A percentile compares a stretch with the other conserved stretches of the same genome.
phyloP scores from a whole-genome alignment of 202 grass and related monocot genomes.

The Zizania palustris region DNA sequence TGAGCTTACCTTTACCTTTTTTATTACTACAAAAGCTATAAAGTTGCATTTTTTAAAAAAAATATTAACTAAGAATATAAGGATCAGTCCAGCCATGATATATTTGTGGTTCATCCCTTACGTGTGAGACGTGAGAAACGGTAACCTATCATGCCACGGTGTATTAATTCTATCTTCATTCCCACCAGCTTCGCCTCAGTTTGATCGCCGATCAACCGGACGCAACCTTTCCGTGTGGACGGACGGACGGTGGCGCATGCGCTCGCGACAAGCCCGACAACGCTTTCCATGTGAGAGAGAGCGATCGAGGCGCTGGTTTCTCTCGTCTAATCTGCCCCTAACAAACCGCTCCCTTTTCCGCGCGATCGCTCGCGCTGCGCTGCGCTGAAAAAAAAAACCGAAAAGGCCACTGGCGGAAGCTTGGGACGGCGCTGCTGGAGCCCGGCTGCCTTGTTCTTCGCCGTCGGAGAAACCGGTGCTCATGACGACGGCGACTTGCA shows the following conservation, averaged over 20 bases:
- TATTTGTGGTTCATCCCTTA: no score
- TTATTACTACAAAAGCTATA: no score
- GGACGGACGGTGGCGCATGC: not conserved
- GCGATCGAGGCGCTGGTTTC: conserved; percentile 1
- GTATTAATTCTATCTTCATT: no score
- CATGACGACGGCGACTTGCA: not conserved
- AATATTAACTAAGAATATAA: no score
- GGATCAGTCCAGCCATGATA: no score
- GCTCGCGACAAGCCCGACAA: not conserved
- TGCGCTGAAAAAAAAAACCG: no score
- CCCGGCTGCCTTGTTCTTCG: not conserved
- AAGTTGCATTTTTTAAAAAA: no score
- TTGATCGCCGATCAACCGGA: not conserved
- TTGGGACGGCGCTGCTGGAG: not conserved
- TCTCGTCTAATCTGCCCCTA: conserved; percentile 30
- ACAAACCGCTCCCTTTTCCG: conserved; percentile 11
- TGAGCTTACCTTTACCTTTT: no score
- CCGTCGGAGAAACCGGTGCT: not conserved
- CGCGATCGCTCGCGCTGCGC: not conserved
- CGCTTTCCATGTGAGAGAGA: conserved; percentile 33
- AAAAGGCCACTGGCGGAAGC: not conserved
- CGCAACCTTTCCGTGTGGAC: conserved; percentile 47
- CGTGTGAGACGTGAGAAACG: no score
- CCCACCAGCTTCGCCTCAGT: no score
- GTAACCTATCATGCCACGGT: no score